These are phyloP conservation scores for Synura sp. DNA, from an alignment of 352 stramenopile species.

Conservation along the genomic window DNA sequence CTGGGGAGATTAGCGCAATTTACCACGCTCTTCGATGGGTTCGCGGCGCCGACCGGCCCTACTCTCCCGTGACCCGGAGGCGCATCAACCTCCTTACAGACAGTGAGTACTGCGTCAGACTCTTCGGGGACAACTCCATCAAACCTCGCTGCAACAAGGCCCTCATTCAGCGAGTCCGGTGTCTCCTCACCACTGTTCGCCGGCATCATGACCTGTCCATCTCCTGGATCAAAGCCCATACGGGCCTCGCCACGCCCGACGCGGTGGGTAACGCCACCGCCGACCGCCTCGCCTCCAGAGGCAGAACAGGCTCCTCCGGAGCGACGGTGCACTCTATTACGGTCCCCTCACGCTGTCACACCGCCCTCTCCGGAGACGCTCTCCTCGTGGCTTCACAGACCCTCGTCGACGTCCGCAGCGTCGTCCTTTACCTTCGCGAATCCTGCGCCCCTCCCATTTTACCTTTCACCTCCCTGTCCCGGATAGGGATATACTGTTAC, in stretches of 20 bases:
- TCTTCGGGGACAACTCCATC: too few species aligned
- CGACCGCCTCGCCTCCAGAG: not conserved
- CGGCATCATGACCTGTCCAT: too few species aligned
- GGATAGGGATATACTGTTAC: constrained; percentile 4
- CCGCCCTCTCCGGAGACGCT: too few species aligned
- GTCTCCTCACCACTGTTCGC: not conserved
- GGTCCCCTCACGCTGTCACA: not conserved
- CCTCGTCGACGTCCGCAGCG: not conserved
- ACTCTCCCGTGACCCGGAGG: not conserved
- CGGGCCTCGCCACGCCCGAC: too few species aligned
- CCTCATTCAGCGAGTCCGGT: not conserved
- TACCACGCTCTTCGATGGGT: constrained; percentile 20
- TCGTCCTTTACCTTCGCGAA: too few species aligned
- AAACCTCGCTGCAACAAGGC: too few species aligned
- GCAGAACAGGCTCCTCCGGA: too few species aligned
- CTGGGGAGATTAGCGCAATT: not conserved
- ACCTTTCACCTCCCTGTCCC: constrained; percentile 13
- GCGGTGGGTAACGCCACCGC: constrained; percentile 2
- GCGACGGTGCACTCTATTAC: not conserved
- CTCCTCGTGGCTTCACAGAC: not conserved
- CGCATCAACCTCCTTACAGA: too few species aligned
- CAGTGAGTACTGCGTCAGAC: too few species aligned
- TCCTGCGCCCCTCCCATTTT: too few species aligned
- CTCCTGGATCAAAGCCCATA: too few species aligned
- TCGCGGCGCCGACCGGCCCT: not conserved